Base-by-base conservation (phyloP, 495 filamentous ascomycete species). In the Xanthoparmelia taractica region DNA sequence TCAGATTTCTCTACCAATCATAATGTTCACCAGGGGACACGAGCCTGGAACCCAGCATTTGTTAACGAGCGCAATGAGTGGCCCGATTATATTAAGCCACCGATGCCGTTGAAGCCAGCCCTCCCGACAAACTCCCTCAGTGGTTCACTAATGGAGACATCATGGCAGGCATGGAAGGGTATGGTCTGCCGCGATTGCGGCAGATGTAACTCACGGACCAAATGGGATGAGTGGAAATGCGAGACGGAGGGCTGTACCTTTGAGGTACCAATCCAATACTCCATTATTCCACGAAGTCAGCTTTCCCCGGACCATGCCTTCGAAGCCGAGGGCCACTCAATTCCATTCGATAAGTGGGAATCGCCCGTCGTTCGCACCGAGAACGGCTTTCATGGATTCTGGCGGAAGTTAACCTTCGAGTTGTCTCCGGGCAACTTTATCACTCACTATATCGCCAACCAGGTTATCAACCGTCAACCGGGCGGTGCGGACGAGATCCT, bases 221-320 rank as follows among this genome's bases (percentile, higher is more conserved):
- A 54, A 4, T 54, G 50, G 50, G 50, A 54, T n/a, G 50, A 54
- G 29, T 54, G 50, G 50, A 54, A 54, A 11, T 54, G 29, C 20
- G 27, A 7, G 20, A 54, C 50, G 17, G 27, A 31, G 2, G 50
- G 29, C 20, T 54, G 50, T 6, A 20, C 13, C 29, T 54, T 8
- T 29, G 50, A 54, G 18, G 11, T 54, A 33, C 27, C 50, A 0
- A 54, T 54, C 8, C 15, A 31, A 6, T 7, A 54, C 17, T 31
- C 29, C 29, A 17, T 4, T 15, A 6, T 12, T 0, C 50, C 2
- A 7, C 27, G 8, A 31, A 7, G 0, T 0, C 27, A n/a, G 0
- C 50, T 54, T 2, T 15, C 50, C 0, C 7, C 50, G 0, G 50
- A 33, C 0, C 50, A 54, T 7, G 27, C 50, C 0, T 54, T 54